These are phyloP conservation scores for Malus orientalis DNA, from an alignment of 306 rosid species.

Conservation along the genomic window DNA sequence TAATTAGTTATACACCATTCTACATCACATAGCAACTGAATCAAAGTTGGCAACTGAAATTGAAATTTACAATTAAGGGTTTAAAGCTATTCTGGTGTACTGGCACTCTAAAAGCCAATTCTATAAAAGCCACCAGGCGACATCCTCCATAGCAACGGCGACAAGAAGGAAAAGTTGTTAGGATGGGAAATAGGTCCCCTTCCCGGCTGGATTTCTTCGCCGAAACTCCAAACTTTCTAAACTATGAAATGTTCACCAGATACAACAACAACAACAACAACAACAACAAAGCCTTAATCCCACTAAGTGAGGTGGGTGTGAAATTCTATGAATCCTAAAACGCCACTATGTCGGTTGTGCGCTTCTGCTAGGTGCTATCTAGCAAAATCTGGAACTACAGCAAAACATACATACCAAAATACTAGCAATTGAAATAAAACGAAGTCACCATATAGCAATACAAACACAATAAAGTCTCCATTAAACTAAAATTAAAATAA, in stretches of 20 bases:
- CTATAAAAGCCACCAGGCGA: neutral
- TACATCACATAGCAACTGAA: neutral
- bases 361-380: neutral
- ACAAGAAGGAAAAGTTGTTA: neutral
- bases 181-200: neutral
- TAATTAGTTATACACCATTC: neutral
- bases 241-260: neutral
- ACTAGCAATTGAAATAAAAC: neutral
- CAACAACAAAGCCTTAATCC: too few species aligned
- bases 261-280: too few species aligned
- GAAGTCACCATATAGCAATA: neutral
- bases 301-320: too few species aligned
- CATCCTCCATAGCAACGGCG: neutral
- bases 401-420: neutral
- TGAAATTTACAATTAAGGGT: neutral
- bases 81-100: neutral
- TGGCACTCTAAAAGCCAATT: neutral
- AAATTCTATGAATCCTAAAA: too few species aligned
- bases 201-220: neutral
- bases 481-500: neutral
- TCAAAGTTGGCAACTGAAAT: neutral
- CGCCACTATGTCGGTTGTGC: too few species aligned
- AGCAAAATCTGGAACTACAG: neutral
- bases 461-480: neutral
- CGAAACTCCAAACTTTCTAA: constrained; percentile 3